Evolutionary conservation across 169 alveolate species (phyloP), one percentile per base, ranked within the genome.

Genomic region (Theileria parva): DNA sequence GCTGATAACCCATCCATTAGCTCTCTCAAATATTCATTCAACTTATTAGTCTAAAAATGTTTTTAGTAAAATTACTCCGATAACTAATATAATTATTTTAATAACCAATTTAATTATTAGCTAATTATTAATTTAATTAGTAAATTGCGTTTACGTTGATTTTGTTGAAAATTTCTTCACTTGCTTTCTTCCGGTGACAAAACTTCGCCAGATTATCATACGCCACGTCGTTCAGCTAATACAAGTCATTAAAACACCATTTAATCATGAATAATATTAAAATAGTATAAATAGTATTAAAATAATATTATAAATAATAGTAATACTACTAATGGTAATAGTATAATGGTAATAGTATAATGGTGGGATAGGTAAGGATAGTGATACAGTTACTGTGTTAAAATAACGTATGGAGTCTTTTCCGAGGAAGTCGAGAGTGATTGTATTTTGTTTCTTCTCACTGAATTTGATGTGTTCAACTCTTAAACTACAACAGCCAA

Each of bases 401-500:
- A 88, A 89, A 90, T 97, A 98, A 23, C 99, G 94, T 92, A 98
- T 98, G 61, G 99, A 96, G 84, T 97, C 99, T 83, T 97, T 97
- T 27, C 99, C 99, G 71, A 97, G 92, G 89, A 97, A 97, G 89
- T 97, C 99, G 51, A 98, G 92, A 53, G 83, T 83, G 39, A 61
- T 69, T 72, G 87, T 80, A 69, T 88, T 77, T 37, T 87, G 69
- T 64, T 68, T 81, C 66, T 75, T 72, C 51, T 86, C 90, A 30
- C 28, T 23, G 53, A 97, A 93, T 77, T 92, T 88, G 44, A 97
- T 87, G 88, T 98, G 99, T 85, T 97, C 99, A 15, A 97, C 99
- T 64, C 99, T 95, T 61, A 98, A 89, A 74, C 99, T 95, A 89
- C 99, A 97, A 92, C 99, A 97, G 50, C 99, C 99, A 44, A 98